phyloP scores from a whole-genome alignment of 257 asterid species.

The Paulownia fortunei region DNA sequence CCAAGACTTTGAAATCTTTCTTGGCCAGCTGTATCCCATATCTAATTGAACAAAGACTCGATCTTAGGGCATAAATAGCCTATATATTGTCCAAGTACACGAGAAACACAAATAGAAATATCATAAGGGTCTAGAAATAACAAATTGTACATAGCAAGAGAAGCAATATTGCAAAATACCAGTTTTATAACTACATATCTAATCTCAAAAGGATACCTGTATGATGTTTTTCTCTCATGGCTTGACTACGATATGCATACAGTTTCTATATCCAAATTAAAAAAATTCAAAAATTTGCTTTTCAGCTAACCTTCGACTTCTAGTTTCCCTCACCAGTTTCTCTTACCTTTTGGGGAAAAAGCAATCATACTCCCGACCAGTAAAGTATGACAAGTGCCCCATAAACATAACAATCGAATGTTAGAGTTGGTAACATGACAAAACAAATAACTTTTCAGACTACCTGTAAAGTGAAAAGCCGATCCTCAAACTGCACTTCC shows the following conservation, averaged over 20 bases:
- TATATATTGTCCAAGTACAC: neutral
- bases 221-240: neutral
- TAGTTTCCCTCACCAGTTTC: neutral
- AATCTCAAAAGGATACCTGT: neutral
- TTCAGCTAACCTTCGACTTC: neutral
- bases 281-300: conserved; percentile 4
- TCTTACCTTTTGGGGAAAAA: neutral
- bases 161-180: neutral
- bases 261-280: conserved; percentile 8
- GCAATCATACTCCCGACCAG: neutral
- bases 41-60: conserved; percentile 51
- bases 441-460: conserved; percentile 7
- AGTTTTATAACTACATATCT: neutral
- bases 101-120: neutral
- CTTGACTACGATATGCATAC: neutral
- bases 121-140: conserved; percentile 1
- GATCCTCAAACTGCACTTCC: conserved; percentile 96
- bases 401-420: conserved; percentile 7
- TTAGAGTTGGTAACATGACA: neutral
- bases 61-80: conserved; percentile 20
- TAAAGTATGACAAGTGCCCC: neutral
- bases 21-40: conserved; percentile 99
- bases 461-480: conserved; percentile 96
- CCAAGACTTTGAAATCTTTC: conserved; percentile 99
- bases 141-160: neutral